Evolutionary conservation across 2,329 filamentous ascomycete species (phyloP), one percentile per base, ranked within the genome.

Genomic region (Fusarium annulatum): DNA sequence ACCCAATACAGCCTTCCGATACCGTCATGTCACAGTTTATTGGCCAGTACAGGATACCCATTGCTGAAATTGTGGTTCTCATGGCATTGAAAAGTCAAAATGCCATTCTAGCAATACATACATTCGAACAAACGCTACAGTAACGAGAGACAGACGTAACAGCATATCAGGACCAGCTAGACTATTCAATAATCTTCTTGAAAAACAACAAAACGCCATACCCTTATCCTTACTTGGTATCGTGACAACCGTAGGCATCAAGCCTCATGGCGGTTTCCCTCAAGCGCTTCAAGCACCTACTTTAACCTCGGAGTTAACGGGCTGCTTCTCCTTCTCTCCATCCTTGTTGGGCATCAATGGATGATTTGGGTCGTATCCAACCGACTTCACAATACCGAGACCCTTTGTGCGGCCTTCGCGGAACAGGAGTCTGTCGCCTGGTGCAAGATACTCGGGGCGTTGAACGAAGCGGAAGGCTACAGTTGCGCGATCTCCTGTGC

Each of bases 381-480:
- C 88, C 43, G 90, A 89, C 82, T 97, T 98, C 56, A 99, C 94
- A 71, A 99, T 98, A 0, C 96, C 96, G 1, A 99, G 85, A 0
- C 96, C 96, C 85, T 98, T 98, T 1, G 96, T 99, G 69, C 95
- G 89, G 0, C 96, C 96, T 84, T 99, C 96, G 46, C 96, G 89
- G 86, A 99, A 99, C 23, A 99, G 85, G 38, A 99, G 89, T 28
- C 96, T 88, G 82, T 98, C 96, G 0, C 96, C 96, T 0, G 94
- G 92, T 2, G 91, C 93, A 18, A 99, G 84, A 76, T 97, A 99
- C 84, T 99, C 96, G 5, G 96, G 96, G 28, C 96, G 87, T 82
- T 98, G 96, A 7, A 98, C 93, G 79, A 99, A 99, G 15, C 92
- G 91, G 84, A 99, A 99, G 0, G 96, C 96, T 3, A 99, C 96